Evolutionary conservation across 139 green algal genomes (phyloP).

Genomic region (Yamagishiella unicocca): DNA sequence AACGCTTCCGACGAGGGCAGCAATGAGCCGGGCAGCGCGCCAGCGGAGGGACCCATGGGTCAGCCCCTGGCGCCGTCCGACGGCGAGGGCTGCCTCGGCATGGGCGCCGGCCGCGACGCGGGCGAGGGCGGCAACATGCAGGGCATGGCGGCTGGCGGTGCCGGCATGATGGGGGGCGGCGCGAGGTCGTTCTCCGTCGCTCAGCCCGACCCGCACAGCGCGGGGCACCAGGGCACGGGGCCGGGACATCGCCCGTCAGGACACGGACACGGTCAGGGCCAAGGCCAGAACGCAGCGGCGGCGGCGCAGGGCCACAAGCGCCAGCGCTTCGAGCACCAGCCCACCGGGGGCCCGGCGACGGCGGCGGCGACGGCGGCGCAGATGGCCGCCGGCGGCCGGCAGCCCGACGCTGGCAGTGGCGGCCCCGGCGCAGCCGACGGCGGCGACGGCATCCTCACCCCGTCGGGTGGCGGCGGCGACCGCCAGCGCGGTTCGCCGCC

Average conservation of each 20-base stretch:
- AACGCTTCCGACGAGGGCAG: constrained; percentile 66
- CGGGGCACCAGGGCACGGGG: no score
- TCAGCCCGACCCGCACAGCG: constrained; percentile 3
- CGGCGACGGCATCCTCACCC: not conserved
- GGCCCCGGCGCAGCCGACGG: not conserved
- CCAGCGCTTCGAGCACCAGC: not conserved
- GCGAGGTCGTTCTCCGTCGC: constrained; percentile 33
- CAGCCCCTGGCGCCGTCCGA: constrained; percentile 6
- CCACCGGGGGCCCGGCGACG: not conserved
- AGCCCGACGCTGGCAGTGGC: not conserved
- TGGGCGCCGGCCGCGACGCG: not conserved
- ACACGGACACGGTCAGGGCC: not conserved
- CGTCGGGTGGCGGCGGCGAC: not conserved
- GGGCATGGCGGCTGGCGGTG: constrained; percentile 10
- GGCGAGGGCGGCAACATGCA: constrained; percentile 30
- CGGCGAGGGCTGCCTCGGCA: constrained; percentile 7
- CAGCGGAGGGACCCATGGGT: constrained; percentile 46
- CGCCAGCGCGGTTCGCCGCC: not conserved
- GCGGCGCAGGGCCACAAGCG: not conserved
- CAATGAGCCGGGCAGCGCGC: constrained; percentile 64
- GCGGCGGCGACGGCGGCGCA: not conserved
- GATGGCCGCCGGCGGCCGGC: not conserved
- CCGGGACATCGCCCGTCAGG: no score
- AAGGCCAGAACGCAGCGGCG: not conserved
- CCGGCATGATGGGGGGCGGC: not conserved